A percentile compares a stretch with the other conserved stretches of the same genome.
Conservation (phyloP, 2,329 filamentous ascomycete genomes). For the Epichloe aotearoae region DNA sequence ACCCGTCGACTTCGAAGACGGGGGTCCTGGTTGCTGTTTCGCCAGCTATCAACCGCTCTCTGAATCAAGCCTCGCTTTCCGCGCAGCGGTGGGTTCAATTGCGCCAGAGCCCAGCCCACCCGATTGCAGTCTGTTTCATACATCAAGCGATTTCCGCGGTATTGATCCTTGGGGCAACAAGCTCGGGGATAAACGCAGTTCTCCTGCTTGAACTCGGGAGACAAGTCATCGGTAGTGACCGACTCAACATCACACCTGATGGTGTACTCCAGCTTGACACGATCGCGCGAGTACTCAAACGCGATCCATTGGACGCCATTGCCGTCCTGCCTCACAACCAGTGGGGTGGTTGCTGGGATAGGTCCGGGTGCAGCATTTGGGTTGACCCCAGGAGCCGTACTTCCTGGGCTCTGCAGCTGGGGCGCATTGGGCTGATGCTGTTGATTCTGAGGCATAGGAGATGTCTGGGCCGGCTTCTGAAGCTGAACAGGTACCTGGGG, state of each 20-base stretch:
- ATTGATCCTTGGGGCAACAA: slow-evolving; percentile 89
- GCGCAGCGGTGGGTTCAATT: slow-evolving; percentile 79
- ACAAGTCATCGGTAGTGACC: slow-evolving; percentile 76
- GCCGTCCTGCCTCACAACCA: slow-evolving; percentile 87
- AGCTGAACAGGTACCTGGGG: slow-evolving; percentile 48
- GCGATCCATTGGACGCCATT: slow-evolving; percentile 98
- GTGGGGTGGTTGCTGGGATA: slow-evolving; percentile 88
- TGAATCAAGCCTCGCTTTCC: slow-evolving; percentile 95
- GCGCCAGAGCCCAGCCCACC: slow-evolving; percentile 96
- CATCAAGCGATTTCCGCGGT: slow-evolving; percentile 85
- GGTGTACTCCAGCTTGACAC: slow-evolving; percentile 99
- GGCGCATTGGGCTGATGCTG: slow-evolving; percentile 25
- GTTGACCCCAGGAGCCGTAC: slow-evolving; percentile 45
- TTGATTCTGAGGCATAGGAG: slow-evolving; percentile 26
- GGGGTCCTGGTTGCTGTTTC: slow-evolving; percentile 96
- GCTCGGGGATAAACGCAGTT: slow-evolving; percentile 97
- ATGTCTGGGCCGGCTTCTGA: slow-evolving; percentile 36
- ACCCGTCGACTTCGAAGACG: slow-evolving; percentile 82
- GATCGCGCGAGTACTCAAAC: slow-evolving; percentile 92
- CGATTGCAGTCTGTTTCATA: slow-evolving; percentile 99
- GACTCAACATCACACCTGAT: slow-evolving; percentile 97
- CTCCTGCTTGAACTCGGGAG: slow-evolving; percentile 86
- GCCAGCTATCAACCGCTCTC: slow-evolving; percentile 94
- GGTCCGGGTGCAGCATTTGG: slow-evolving; percentile 88
- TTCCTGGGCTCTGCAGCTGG: slow-evolving; percentile 26